A percentile compares a stretch with the other conserved stretches of the same genome.
Evolutionary conservation across 108 stramenopile genomes (phyloP).

Genomic region (Cyclotella choctawhatcheeana): DNA sequence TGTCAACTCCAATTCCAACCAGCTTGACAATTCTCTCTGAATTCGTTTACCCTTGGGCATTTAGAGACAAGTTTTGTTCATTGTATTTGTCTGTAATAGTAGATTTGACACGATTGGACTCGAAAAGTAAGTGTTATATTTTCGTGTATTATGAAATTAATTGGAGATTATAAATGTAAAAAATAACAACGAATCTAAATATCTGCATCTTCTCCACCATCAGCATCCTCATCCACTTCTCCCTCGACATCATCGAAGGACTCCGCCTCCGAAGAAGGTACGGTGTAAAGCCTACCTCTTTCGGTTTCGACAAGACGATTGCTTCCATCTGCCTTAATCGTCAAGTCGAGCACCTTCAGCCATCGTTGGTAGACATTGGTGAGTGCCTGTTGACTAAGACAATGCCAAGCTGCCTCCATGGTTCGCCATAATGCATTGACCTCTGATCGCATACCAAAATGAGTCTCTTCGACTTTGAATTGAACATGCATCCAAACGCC

Average conservation of each 20-base stretch:
- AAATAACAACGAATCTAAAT: too few species aligned
- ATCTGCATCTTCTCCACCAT: slow-evolving; percentile 2
- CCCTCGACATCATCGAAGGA: not conserved
- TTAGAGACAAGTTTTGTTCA: too few species aligned
- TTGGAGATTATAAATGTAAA: too few species aligned
- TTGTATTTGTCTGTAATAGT: too few species aligned
- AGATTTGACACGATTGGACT: too few species aligned
- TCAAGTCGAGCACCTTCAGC: not conserved
- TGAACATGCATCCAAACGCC: slow-evolving; percentile 38
- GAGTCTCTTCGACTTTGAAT: not conserved
- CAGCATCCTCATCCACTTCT: not conserved
- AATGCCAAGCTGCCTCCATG: slow-evolving; percentile 1
- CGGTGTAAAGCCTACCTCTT: not conserved
- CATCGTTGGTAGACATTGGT: not conserved
- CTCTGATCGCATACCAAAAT: not conserved
- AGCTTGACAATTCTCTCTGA: too few species aligned
- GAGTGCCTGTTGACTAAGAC: not conserved
- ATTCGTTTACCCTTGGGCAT: too few species aligned
- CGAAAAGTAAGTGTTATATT: too few species aligned
- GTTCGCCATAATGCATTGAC: not conserved
- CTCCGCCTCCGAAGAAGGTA: not conserved
- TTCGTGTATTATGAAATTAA: too few species aligned
- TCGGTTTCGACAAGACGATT: not conserved
- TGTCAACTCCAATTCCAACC: too few species aligned
- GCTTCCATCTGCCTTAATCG: not conserved